These are phyloP conservation scores for Prorocentrum cordatum DNA, from an alignment of 169 alveolate species.

Conservation along the genomic window DNA sequence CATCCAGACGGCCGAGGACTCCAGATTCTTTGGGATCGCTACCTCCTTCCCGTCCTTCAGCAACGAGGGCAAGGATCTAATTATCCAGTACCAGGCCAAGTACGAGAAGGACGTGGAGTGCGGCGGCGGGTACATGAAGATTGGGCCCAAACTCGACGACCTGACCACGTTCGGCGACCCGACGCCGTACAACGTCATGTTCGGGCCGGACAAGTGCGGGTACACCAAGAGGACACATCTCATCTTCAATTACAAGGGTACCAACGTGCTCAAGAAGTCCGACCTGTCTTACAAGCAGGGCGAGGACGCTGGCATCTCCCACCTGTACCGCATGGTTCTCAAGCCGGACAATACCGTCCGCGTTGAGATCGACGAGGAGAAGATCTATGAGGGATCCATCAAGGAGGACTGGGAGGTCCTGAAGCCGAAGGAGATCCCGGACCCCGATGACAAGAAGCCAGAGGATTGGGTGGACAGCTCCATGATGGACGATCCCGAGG, in stretches of 20 bases:
- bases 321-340: conserved; percentile 34
- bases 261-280: conserved; percentile 55
- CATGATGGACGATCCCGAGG: conserved; percentile 72
- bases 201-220: conserved; percentile 72
- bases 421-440: conserved; percentile 44
- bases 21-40: conserved; percentile 31
- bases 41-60: conserved; percentile 57
- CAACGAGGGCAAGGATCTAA: conserved; percentile 52
- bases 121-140: conserved; percentile 71
- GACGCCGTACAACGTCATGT: conserved; percentile 71
- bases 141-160: conserved; percentile 38
- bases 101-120: conserved; percentile 71
- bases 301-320: conserved; percentile 36
- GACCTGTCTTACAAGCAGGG: conserved; percentile 70
- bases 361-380: conserved; percentile 61
- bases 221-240: conserved; percentile 68
- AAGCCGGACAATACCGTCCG: conserved; percentile 62
- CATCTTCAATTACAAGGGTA: conserved; percentile 64
- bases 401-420: conserved; percentile 63
- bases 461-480: conserved; percentile 59
- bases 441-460: conserved; percentile 70
- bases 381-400: conserved; percentile 61
- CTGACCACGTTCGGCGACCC: conserved; percentile 60
- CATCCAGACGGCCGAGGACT: neutral
- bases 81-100: conserved; percentile 69